These are phyloP conservation scores for Triticum dicoccoides DNA, from an alignment of 176 grass and related monocot genomes.

Conservation along the genomic window DNA sequence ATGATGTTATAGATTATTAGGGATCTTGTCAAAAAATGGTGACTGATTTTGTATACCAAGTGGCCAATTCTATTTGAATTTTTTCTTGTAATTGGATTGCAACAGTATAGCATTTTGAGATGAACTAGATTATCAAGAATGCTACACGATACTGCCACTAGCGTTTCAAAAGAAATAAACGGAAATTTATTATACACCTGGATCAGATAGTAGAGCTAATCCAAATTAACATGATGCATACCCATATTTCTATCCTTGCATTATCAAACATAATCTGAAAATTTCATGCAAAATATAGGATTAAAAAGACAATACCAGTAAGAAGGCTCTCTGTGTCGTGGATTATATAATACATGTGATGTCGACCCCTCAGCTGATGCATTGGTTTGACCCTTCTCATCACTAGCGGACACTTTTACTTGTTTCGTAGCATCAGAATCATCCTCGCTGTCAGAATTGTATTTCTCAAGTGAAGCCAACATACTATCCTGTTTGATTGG, in stretches of 20 bases:
- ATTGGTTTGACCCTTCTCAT: conserved; percentile 23
- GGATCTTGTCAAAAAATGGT: background rate
- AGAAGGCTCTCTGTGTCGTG: conserved; percentile 82
- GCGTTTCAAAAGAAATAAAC: background rate
- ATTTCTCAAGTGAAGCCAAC: conserved; percentile 28
- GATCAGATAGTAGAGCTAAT: conserved; percentile 2
- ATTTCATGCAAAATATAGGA: conserved; percentile 22
- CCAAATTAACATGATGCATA: background rate
- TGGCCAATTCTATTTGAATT: background rate
- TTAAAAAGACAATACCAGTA: conserved; percentile 75
- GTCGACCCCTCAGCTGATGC: conserved; percentile 26
- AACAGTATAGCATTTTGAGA: background rate
- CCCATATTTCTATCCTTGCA: conserved; percentile 2
- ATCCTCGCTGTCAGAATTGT: conserved; percentile 39
- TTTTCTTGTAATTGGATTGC: conserved; percentile 6
- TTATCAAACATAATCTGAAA: conserved; percentile 15
- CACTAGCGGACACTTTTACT: conserved; percentile 6
- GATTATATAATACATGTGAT: conserved; percentile 63
- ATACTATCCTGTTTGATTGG: conserved; percentile 24
- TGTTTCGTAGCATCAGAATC: conserved; percentile 29
- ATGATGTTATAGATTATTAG: background rate
- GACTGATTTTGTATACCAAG: background rate
- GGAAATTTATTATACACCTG: background rate
- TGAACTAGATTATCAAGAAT: background rate
- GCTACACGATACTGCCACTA: background rate